Evolutionary conservation across 148 eudicot genomes (phyloP).

Genomic region (Chenopodium album): DNA sequence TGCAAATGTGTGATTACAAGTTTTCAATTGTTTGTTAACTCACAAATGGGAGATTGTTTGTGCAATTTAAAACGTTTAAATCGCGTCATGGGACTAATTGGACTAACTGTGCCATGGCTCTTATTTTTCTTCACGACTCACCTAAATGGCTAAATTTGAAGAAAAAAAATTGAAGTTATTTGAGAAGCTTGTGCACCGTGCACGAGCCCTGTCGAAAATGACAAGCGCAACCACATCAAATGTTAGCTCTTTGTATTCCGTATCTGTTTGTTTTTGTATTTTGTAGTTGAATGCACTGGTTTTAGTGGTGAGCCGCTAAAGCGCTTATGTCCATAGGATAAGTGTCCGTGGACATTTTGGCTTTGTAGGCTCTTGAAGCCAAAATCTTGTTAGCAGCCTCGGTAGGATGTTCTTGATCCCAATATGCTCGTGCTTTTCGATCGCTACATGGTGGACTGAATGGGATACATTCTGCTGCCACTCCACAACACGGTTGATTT

Average conservation of each 20-base stretch:
- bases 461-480: slow-evolving; percentile 21
- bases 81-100: not conserved
- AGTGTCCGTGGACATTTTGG: slow-evolving; percentile 11
- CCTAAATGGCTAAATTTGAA: not conserved
- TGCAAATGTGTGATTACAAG: not conserved
- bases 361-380: slow-evolving; percentile 30
- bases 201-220: not conserved
- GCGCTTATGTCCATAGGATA: slow-evolving; percentile 37
- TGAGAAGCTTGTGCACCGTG: not conserved
- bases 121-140: not conserved
- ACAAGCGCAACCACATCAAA: not conserved
- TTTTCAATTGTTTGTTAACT: not conserved
- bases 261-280: not conserved
- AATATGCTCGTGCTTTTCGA: slow-evolving; percentile 26
- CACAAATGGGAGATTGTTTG: not conserved
- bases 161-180: not conserved
- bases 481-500: slow-evolving; percentile 37
- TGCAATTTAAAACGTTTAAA: not conserved
- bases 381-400: slow-evolving; percentile 39
- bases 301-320: slow-evolving; percentile 12
- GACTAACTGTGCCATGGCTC: not conserved
- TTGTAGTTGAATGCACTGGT: not conserved
- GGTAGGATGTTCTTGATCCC: slow-evolving; percentile 39
- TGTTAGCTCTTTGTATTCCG: not conserved
- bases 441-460: slow-evolving; percentile 22